Percentiles rank a stretch among this genome's conserved stretches.
Conservation (phyloP, 2,329 filamentous ascomycete genomes). For the Fusarium domesticum region DNA sequence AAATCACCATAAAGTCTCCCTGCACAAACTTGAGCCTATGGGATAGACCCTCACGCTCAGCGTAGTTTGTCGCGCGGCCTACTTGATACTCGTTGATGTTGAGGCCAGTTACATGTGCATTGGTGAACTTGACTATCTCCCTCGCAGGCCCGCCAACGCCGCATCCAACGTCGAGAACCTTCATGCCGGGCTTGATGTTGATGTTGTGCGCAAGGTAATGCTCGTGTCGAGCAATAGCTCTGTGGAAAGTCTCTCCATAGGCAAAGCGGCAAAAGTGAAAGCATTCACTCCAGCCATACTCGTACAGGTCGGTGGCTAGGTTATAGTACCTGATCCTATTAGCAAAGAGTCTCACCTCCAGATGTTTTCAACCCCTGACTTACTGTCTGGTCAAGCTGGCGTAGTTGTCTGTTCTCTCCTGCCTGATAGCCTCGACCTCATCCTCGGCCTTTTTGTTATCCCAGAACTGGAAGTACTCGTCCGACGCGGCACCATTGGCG, state of each 20-base stretch:
- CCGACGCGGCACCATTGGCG: conserved; percentile 72
- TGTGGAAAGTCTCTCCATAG: conserved; percentile 76
- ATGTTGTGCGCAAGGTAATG: conserved; percentile 90
- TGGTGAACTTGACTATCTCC: conserved; percentile 90
- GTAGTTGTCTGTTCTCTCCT: conserved; percentile 78
- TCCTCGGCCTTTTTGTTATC: conserved; percentile 71
- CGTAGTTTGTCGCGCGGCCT: conserved; percentile 77
- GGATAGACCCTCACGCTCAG: conserved; percentile 71
- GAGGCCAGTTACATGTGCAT: conserved; percentile 77
- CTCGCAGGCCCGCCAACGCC: conserved; percentile 92
- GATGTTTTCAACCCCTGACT: conserved; percentile 31
- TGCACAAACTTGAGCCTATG: conserved; percentile 79
- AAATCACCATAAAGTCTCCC: conserved; percentile 80
- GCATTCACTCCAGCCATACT: conserved; percentile 88
- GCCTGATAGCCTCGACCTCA: conserved; percentile 66
- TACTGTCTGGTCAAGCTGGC: conserved; percentile 85
- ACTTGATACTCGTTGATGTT: conserved; percentile 99
- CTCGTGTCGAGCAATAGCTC: conserved; percentile 89
- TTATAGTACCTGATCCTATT: conserved; percentile 71
- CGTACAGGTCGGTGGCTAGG: conserved; percentile 85
- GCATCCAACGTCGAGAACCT: conserved; percentile 90
- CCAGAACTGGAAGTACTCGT: conserved; percentile 91
- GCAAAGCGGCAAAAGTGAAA: conserved; percentile 97
- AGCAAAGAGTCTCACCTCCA: not conserved
- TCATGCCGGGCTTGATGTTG: conserved; percentile 74